Conservation (phyloP, 2,329 filamentous ascomycete genomes). For the Ophioceras dolichostomum region DNA sequence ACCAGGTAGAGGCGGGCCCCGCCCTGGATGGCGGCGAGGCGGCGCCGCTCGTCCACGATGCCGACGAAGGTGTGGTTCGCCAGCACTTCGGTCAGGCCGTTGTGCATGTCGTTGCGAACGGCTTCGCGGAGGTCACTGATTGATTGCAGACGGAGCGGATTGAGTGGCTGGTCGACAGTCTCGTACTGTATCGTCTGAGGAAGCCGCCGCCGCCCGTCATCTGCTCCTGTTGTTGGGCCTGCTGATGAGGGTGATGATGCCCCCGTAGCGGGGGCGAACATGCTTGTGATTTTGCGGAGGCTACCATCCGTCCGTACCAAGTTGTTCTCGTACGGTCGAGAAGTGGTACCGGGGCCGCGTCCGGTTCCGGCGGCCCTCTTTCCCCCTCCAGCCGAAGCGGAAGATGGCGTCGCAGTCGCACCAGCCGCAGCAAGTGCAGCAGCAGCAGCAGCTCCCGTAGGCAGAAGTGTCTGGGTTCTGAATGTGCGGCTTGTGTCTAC, state of each 20-base stretch:
- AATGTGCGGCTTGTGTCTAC: conserved; percentile 94
- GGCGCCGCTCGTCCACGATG: conserved; percentile 74
- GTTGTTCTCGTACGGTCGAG: conserved; percentile 68
- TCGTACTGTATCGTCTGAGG: conserved; percentile 57
- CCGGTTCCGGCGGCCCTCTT: conserved; percentile 12
- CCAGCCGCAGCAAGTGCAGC: conserved; percentile 6
- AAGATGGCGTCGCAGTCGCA: conserved; percentile 13
- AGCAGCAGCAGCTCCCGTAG: conserved; percentile 22
- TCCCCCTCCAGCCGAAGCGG: background rate
- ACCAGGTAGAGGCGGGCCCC: conserved; percentile 86
- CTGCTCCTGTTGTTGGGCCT: too few relatives aligned
- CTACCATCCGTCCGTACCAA: conserved; percentile 83
- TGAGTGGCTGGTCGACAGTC: conserved; percentile 53
- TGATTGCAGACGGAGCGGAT: conserved; percentile 65
- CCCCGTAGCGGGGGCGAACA: conserved; percentile 55
- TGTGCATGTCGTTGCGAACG: conserved; percentile 73
- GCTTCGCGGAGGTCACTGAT: conserved; percentile 72
- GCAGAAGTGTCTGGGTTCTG: conserved; percentile 81
- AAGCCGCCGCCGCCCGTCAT: background rate
- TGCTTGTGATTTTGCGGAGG: conserved; percentile 88
- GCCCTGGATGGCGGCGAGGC: conserved; percentile 84
- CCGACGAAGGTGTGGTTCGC: conserved; percentile 87
- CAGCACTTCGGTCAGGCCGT: conserved; percentile 76
- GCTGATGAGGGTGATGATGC: too few relatives aligned
- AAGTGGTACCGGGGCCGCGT: conserved; percentile 18